Conservation (phyloP, 2,329 filamentous ascomycete genomes). For the Passalora sequoiae region DNA sequence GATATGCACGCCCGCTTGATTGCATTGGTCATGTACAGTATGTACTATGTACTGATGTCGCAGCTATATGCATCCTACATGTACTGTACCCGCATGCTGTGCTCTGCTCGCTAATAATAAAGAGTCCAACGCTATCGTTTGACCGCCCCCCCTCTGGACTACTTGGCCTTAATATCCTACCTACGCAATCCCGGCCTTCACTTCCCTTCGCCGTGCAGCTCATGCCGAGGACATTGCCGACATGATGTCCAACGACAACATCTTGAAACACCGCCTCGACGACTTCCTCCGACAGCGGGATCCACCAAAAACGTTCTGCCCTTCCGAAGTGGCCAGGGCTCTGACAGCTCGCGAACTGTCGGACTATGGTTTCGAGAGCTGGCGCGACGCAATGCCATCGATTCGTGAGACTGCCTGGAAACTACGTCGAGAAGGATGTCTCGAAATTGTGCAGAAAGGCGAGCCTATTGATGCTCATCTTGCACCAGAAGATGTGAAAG, state of each 20-base stretch:
- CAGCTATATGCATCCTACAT: neutral
- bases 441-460: conserved; percentile 49
- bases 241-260: conserved; percentile 8
- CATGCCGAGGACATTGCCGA: too few relatives aligned
- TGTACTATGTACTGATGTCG: too few relatives aligned
- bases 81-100: neutral
- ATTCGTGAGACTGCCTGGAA: conserved; percentile 42
- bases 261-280: conserved; percentile 21
- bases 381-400: conserved; percentile 46
- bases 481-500: conserved; percentile 37
- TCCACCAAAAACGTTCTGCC: conserved; percentile 51
- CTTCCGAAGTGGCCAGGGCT: conserved; percentile 48
- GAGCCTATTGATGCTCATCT: conserved; percentile 34
- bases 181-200: too few relatives aligned
- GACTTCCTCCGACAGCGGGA: conserved; percentile 23
- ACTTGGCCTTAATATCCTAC: too few relatives aligned
- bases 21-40: too few relatives aligned
- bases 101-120: neutral
- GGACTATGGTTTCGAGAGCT: conserved; percentile 31
- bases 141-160: too few relatives aligned
- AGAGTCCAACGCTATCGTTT: too few relatives aligned
- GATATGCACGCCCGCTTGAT: too few relatives aligned
- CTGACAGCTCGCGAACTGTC: conserved; percentile 39
- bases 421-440: conserved; percentile 37
- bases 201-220: too few relatives aligned